Evolutionary conservation across 1,139 yeast species (phyloP), one percentile per base, ranked within the genome.

Genomic region (Kodamaea ohmeri): DNA sequence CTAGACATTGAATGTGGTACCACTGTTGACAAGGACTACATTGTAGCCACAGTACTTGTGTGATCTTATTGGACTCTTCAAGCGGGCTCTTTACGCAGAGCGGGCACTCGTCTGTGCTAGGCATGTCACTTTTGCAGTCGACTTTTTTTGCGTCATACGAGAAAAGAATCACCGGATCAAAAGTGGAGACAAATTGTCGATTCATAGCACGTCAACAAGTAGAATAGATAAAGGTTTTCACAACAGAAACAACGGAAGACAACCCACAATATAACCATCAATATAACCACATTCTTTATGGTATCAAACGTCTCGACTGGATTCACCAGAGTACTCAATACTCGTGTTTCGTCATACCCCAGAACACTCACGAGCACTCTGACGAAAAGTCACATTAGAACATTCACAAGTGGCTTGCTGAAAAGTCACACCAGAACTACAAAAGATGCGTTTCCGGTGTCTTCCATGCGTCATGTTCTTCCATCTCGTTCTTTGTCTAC

Each of bases 1-100:
- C 50, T 3, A 78, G 52, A 55, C 94, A 84, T 5, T 49, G 52
- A 11, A 63, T 53, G 52, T 84, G 94, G 53, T 56, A 80, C 92
- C 92, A 83, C 39, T 61, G 65, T 11, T 61, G 49, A 53, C 94
- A 84, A 3, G 55, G 51, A 25, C 76, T 81, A 52, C 94, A 84
- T 40, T 71, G 77, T 9, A 83, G 62, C 92, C 90, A 83, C 4
- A 53, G 35, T 11, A 47, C 33, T n/a, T 38, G 53, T 41, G 38
- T 54, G 15, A 34, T 15, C n/a, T 19, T 28, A 8, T 48, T 45
- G 28, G 50, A 39, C 12, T 47, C 43, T 17, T 50, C 53, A 26
- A 51, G 48, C 2, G 51, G 46, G 11, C 30, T 15, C 20, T 45
- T 43, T 5, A 40, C 36, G 40, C 69, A 63, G 1, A 53, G 36